These are phyloP conservation scores for Roridomyces roridus DNA, from an alignment of 768 basidiomycete genomes.

Conservation along the genomic window DNA sequence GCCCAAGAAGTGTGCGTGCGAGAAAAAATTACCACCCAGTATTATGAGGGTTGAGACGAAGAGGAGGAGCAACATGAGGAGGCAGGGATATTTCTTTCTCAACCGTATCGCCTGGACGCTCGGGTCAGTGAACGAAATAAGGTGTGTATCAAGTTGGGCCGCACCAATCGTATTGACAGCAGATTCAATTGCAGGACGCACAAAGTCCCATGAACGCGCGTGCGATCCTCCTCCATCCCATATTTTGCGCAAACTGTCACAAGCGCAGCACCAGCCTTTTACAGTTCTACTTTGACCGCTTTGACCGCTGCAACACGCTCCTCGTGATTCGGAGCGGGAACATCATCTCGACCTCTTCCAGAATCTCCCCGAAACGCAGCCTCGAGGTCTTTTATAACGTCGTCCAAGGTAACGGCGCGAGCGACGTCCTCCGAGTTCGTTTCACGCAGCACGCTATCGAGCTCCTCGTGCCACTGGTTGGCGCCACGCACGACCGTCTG, in stretches of 20 bases:
- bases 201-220: slow-evolving; percentile 26
- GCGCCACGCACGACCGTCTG: slow-evolving; percentile 24
- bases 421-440: neutral
- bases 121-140: too few relatives aligned
- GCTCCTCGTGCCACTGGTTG: slow-evolving; percentile 16
- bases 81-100: too few relatives aligned
- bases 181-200: slow-evolving; percentile 30
- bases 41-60: too few relatives aligned
- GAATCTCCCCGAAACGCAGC: slow-evolving; percentile 26
- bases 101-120: too few relatives aligned
- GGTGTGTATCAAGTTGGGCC: too few relatives aligned
- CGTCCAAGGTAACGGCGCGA: slow-evolving; percentile 6
- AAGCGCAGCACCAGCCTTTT: slow-evolving; percentile 32
- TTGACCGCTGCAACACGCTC: slow-evolving; percentile 28
- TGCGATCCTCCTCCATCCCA: slow-evolving; percentile 31
- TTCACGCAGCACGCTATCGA: neutral
- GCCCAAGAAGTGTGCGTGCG: too few relatives aligned
- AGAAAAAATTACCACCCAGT: too few relatives aligned
- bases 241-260: slow-evolving; percentile 27
- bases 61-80: too few relatives aligned
- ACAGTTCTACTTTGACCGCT: slow-evolving; percentile 23
- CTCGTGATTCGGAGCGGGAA: slow-evolving; percentile 40
- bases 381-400: slow-evolving; percentile 27
- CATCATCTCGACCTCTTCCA: slow-evolving; percentile 28
- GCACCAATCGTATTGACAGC: too few relatives aligned